Conservation (phyloP, 2,329 filamentous ascomycete genomes). For the Fusarium sacchari region DNA sequence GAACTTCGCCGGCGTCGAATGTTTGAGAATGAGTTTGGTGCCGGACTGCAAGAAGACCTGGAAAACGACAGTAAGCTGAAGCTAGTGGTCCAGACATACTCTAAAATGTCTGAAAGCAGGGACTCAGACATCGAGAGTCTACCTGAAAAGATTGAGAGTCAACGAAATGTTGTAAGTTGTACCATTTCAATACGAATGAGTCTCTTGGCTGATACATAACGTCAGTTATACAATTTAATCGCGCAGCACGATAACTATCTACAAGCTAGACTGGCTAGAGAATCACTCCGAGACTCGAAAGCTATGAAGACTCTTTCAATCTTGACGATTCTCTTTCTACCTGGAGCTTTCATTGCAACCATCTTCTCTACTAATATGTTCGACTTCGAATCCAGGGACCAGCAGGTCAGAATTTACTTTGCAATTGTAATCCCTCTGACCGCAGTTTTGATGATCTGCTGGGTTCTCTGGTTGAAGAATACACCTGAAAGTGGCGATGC, state of each 20-base stretch:
- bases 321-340: background rate
- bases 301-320: background rate
- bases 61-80: background rate
- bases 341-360: background rate
- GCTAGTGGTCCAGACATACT: background rate
- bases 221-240: background rate
- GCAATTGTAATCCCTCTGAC: background rate
- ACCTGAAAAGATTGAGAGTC: background rate
- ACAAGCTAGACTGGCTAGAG: background rate
- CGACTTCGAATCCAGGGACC: background rate
- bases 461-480: background rate
- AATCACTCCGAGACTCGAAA: background rate
- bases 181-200: too few relatives aligned
- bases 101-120: background rate
- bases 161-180: background rate
- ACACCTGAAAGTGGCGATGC: background rate
- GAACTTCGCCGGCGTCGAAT: background rate
- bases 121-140: background rate
- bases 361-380: background rate
- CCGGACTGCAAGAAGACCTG: accelerated
- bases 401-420: background rate
- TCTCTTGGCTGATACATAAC: too few relatives aligned
- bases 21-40: background rate
- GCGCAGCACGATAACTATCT: background rate
- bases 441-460: background rate